Evolutionary conservation across 169 alveolate genomes (phyloP).

Genomic region (Pseudocohnilembus persalinus): DNA sequence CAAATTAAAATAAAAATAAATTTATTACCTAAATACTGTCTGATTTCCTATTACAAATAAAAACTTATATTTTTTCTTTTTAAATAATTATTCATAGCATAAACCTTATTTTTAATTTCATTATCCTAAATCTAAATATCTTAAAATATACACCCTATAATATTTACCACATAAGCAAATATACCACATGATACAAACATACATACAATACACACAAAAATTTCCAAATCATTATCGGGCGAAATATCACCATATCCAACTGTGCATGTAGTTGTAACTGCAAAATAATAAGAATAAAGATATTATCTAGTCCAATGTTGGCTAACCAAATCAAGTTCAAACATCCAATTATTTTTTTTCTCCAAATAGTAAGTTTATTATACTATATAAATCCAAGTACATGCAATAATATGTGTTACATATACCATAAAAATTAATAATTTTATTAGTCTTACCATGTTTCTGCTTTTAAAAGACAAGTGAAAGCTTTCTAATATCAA

Average conservation of each 20-base stretch:
- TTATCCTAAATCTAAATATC: conserved; percentile 5
- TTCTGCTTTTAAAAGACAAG: not conserved
- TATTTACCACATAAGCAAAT: conserved; percentile 22
- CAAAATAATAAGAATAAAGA: conserved; percentile 1
- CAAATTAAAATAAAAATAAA: too few species aligned
- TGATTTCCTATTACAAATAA: not conserved
- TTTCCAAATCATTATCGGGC: conserved; percentile 13
- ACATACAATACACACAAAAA: not conserved
- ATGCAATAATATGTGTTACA: conserved; percentile 4
- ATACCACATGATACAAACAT: conserved; percentile 13
- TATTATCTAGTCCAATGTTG: not conserved
- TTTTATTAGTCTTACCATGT: not conserved
- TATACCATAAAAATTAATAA: not conserved
- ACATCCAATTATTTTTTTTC: not conserved
- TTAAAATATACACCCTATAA: conserved; percentile 9
- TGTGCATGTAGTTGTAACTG: conserved; percentile 1
- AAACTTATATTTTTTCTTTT: conserved; percentile 9
- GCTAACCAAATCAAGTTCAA: not conserved
- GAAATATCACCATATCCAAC: conserved; percentile 26
- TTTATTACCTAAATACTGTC: conserved; percentile 21
- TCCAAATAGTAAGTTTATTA: not conserved
- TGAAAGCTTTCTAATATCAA: conserved; percentile 7
- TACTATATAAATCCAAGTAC: conserved; percentile 7
- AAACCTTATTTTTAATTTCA: conserved; percentile 1
- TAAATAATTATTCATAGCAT: conserved; percentile 24